Evolutionary conservation across 768 basidiomycete genomes (phyloP).

Genomic region (Tephrocybe rancida): DNA sequence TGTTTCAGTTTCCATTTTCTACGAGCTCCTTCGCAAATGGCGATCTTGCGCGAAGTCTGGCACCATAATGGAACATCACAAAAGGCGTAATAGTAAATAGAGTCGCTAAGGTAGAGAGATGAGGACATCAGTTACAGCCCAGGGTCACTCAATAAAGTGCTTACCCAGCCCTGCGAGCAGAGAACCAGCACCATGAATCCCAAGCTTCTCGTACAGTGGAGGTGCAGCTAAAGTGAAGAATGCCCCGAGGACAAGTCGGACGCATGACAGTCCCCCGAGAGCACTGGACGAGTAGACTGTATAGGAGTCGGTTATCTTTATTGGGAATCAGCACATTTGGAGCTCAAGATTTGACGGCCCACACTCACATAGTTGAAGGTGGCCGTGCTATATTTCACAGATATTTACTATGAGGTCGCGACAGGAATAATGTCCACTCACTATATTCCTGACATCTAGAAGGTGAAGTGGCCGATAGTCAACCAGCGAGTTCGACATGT

Average conservation of each 20-base stretch:
- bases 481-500: not conserved
- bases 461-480: not conserved
- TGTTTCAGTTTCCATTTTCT: not conserved
- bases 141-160: not conserved
- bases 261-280: not conserved
- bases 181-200: not conserved
- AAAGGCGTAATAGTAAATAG: not conserved
- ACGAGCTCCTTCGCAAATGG: not conserved
- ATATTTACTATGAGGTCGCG: not conserved
- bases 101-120: not conserved
- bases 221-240: constrained; percentile 1
- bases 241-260: not conserved
- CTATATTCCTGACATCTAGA: constrained; percentile 3
- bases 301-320: not conserved
- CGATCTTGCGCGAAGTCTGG: not conserved
- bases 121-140: not conserved
- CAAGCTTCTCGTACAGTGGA: not conserved
- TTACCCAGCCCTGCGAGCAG: constrained; percentile 1
- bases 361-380: not conserved
- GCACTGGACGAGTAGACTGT: constrained; percentile 5
- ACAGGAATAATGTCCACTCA: not conserved
- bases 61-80: constrained; percentile 5
- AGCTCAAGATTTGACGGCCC: not conserved
- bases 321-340: not conserved
- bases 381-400: not conserved